These are phyloP conservation scores for Euphorbia tirucalli DNA, from an alignment of 345 rosid genomes.

Conservation along the genomic window DNA sequence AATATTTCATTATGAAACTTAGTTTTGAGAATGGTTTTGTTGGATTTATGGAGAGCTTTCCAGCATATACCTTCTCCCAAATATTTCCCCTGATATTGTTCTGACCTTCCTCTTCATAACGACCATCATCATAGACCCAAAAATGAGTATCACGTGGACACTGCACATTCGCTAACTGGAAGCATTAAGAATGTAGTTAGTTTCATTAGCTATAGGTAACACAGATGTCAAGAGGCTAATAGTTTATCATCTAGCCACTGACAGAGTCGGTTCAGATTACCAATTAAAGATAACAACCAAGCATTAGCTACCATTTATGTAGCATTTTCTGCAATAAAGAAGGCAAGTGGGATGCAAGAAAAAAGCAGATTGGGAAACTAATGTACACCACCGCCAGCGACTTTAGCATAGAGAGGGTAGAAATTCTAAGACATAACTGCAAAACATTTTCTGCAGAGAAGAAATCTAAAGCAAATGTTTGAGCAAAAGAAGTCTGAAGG, in stretches of 20 bases:
- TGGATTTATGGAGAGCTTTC: constrained; percentile 10
- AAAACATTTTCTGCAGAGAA: background rate
- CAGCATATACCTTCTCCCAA: constrained; percentile 68
- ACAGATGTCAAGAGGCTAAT: constrained; percentile 3
- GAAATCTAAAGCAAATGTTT: background rate
- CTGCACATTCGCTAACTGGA: constrained; percentile 70
- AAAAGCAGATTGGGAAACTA: background rate
- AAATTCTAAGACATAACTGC: background rate
- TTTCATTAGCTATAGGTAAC: background rate
- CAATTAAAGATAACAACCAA: background rate
- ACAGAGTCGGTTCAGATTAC: background rate
- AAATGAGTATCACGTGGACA: constrained; percentile 83
- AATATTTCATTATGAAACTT: constrained; percentile 18
- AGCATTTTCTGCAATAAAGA: background rate
- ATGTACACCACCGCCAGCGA: background rate
- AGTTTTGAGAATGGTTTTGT: constrained; percentile 2
- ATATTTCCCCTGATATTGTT: constrained; percentile 78
- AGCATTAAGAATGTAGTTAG: constrained; percentile 17
- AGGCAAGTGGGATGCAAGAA: background rate
- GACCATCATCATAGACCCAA: constrained; percentile 86
- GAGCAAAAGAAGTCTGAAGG: no score
- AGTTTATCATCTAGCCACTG: background rate
- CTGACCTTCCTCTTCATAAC: constrained; percentile 87
- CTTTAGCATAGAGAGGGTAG: background rate
- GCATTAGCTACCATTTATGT: background rate